Percentiles rank a stretch among this genome's conserved stretches.
phyloP scores from a whole-genome alignment of 805 yeast species.

The Candida anglica region DNA sequence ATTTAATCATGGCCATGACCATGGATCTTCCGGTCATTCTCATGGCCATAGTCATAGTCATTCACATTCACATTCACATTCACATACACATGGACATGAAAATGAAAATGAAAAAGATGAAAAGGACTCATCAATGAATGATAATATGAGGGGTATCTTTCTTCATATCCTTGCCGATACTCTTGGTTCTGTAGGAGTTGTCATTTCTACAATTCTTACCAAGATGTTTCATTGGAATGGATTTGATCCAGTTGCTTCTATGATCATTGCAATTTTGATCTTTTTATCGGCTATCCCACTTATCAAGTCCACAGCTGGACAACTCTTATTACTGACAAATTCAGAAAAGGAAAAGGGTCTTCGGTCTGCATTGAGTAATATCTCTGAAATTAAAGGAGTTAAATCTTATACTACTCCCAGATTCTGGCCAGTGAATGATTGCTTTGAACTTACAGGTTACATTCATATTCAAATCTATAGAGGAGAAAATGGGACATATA shows the following conservation, averaged over 20 bases:
- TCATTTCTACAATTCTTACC: constrained; percentile 80
- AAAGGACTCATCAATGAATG: constrained; percentile 31
- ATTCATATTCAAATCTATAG: constrained; percentile 71
- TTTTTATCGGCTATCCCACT: constrained; percentile 81
- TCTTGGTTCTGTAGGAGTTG: constrained; percentile 94
- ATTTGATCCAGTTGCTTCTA: constrained; percentile 90
- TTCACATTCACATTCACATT: constrained; percentile 41
- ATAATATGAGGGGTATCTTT: constrained; percentile 91
- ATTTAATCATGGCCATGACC: constrained; percentile 78
- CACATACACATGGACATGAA: constrained; percentile 30
- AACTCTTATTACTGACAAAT: constrained; percentile 61
- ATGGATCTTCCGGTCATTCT: constrained; percentile 39
- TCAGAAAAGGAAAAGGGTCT: constrained; percentile 58
- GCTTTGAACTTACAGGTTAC: constrained; percentile 48
- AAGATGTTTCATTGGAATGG: constrained; percentile 64
- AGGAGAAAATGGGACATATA: constrained; percentile 61
- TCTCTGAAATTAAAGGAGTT: constrained; percentile 71
- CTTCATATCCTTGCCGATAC: constrained; percentile 94
- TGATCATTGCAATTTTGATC: constrained; percentile 78
- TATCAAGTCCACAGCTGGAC: constrained; percentile 72
- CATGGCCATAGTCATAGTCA: constrained; percentile 29
- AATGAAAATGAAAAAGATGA: constrained; percentile 23
- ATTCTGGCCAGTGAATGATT: constrained; percentile 69
- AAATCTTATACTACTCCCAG: constrained; percentile 84
- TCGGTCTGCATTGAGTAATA: constrained; percentile 62